These are phyloP conservation scores for Colletotrichum eleusines DNA, from an alignment of 2,329 filamentous ascomycete species.

Conservation along the genomic window DNA sequence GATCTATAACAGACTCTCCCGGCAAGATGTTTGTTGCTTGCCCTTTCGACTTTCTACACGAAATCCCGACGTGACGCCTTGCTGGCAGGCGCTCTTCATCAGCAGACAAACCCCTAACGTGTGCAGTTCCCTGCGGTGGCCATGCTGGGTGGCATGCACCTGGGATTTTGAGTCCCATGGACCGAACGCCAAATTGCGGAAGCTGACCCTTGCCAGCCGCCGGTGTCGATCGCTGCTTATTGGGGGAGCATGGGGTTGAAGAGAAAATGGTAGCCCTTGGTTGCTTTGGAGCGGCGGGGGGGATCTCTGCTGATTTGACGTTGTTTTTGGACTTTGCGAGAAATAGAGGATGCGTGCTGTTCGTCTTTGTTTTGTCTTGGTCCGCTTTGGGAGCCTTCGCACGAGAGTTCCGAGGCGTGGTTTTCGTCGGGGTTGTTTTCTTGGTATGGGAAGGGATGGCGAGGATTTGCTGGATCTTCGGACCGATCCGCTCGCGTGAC, in stretches of 20 bases:
- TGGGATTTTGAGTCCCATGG: constrained; percentile 68
- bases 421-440: constrained; percentile 45
- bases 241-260: constrained; percentile 67
- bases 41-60: constrained; percentile 64
- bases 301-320: constrained; percentile 43
- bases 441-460: constrained; percentile 42
- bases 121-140: constrained; percentile 74
- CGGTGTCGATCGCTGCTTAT: constrained; percentile 51
- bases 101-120: constrained; percentile 65
- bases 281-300: constrained; percentile 38
- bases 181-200: constrained; percentile 59
- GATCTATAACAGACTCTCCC: constrained; percentile 58
- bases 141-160: constrained; percentile 77
- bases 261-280: constrained; percentile 59
- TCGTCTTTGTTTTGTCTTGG: constrained; percentile 44
- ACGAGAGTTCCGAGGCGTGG: constrained; percentile 46
- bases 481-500: constrained; percentile 63
- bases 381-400: constrained; percentile 45
- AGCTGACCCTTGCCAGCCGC: constrained; percentile 51
- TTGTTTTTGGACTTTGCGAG: constrained; percentile 43
- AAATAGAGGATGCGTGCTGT: constrained; percentile 60
- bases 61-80: neutral
- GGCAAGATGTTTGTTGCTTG: constrained; percentile 55
- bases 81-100: neutral
- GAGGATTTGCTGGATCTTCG: constrained; percentile 74